Percentiles rank a stretch among this genome's conserved stretches.
Evolutionary conservation across 164 flowering plant genomes (phyloP).

Genomic region (Chimonanthus salicifolius): DNA sequence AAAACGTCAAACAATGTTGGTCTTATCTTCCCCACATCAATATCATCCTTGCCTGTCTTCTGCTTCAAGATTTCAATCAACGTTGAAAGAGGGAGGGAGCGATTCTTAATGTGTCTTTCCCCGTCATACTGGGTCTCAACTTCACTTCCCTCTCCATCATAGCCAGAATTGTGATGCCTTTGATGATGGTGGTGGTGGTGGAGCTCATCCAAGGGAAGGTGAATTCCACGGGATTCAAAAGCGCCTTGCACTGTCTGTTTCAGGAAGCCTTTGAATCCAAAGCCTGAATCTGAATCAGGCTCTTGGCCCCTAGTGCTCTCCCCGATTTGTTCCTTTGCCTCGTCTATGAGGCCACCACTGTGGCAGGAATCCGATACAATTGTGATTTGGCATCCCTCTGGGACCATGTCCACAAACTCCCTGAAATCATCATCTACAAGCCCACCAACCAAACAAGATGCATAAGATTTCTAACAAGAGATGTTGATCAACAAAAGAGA

Average conservation of each 20-base stretch:
- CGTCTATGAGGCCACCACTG: conserved; percentile 85
- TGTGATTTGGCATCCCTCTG: conserved; percentile 58
- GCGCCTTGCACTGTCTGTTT: conserved; percentile 46
- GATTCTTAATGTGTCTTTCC: conserved; percentile 36
- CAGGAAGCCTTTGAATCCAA: conserved; percentile 56
- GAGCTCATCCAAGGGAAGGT: conserved; percentile 33
- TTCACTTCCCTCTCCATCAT: conserved; percentile 23
- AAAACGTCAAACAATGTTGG: conserved; percentile 74
- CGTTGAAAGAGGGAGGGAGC: conserved; percentile 77
- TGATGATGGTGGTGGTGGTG: conserved; percentile 10
- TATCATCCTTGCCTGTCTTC: conserved; percentile 90
- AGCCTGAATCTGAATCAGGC: conserved; percentile 21
- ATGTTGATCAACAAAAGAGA: too few relatives aligned
- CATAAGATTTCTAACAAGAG: background rate
- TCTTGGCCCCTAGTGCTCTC: conserved; percentile 51
- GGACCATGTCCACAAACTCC: conserved; percentile 65
- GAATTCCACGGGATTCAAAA: conserved; percentile 73
- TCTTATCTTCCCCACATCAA: conserved; percentile 84
- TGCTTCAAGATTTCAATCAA: conserved; percentile 85
- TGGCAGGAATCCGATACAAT: conserved; percentile 95
- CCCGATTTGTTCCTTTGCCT: conserved; percentile 88
- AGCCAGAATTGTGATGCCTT: background rate
- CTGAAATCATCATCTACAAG: conserved; percentile 87
- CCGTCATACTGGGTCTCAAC: conserved; percentile 22
- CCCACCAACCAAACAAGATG: background rate